Conservation (phyloP, 2,329 filamentous ascomycete genomes). For the Paecilomyces variotii region DNA sequence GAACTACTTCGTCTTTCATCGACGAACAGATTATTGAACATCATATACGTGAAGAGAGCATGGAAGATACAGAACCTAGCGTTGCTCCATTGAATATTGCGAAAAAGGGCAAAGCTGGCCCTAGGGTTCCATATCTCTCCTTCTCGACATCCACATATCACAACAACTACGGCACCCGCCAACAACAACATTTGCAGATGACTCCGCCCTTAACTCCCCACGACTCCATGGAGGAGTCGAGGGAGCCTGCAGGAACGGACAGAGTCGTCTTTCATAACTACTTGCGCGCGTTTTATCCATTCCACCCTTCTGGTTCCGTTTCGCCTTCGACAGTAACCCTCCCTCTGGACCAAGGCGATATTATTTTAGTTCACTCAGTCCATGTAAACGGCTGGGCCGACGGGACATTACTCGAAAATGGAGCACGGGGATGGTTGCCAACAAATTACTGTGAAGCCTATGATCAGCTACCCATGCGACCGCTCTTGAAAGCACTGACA, state of each 20-base stretch:
- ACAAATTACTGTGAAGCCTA: constrained; percentile 98
- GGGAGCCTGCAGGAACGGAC: constrained; percentile 35
- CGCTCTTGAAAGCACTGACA: constrained; percentile 73
- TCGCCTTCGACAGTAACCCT: constrained; percentile 83
- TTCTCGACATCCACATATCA: constrained; percentile 4
- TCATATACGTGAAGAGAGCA: constrained; percentile 12
- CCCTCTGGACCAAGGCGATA: constrained; percentile 79
- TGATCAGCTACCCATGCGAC: constrained; percentile 78
- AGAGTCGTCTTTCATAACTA: constrained; percentile 84
- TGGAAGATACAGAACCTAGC: constrained; percentile 27
- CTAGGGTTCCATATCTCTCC: constrained; percentile 7
- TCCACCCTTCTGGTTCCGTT: constrained; percentile 68
- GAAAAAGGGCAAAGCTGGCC: constrained; percentile 25
- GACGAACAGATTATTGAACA: not conserved
- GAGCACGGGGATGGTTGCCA: constrained; percentile 86
- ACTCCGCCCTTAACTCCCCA: constrained; percentile 71
- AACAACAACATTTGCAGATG: constrained; percentile 46
- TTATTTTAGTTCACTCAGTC: constrained; percentile 90
- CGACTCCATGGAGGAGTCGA: constrained; percentile 50
- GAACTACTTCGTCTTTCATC: constrained; percentile 10
- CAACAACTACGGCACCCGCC: constrained; percentile 2
- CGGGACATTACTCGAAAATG: constrained; percentile 78
- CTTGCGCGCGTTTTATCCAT: constrained; percentile 86
- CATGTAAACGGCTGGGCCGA: constrained; percentile 99
- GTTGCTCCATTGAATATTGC: constrained; percentile 32